A percentile compares a stretch with the other conserved stretches of the same genome.
phyloP scores from a whole-genome alignment of 2,329 filamentous ascomycete species.

The Rhinocladiella similis region DNA sequence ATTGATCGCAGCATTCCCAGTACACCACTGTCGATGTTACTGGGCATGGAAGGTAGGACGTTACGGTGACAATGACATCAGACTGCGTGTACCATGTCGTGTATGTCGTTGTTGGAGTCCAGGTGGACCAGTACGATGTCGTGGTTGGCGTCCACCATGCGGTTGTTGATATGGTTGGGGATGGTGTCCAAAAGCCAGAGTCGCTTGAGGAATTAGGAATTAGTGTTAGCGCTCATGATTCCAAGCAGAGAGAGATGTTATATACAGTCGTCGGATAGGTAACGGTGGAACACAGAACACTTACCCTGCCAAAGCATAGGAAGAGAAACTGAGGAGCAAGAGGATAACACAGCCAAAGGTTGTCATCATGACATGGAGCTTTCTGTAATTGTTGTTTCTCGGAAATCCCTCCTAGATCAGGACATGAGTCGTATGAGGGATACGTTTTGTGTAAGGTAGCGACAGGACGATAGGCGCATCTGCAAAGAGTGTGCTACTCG shows the following conservation, averaged over 20 bases:
- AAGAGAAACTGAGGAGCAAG: slow-evolving; percentile 5
- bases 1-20: slow-evolving; percentile 27
- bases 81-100: slow-evolving; percentile 20
- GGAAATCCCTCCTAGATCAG: no score
- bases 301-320: slow-evolving; percentile 12
- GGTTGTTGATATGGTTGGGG: slow-evolving; percentile 5
- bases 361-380: no score
- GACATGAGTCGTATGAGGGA: no score
- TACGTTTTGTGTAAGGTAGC: no score
- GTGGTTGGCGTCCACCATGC: slow-evolving; percentile 25
- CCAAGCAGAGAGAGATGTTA: no score
- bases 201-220: slow-evolving; percentile 10
- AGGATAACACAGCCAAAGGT: not conserved
- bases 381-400: no score
- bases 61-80: slow-evolving; percentile 26
- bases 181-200: slow-evolving; percentile 20
- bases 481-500: no score
- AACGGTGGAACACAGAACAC: not conserved
- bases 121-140: slow-evolving; percentile 24
- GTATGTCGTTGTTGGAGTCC: slow-evolving; percentile 23
- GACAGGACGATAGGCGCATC: no score
- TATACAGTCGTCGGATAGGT: no score
- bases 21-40: slow-evolving; percentile 23
- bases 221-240: no score
- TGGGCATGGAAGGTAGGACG: slow-evolving; percentile 22